phyloP scores from a whole-genome alignment of 495 filamentous ascomycete genomes.

The Tetracladium marchalianum region DNA sequence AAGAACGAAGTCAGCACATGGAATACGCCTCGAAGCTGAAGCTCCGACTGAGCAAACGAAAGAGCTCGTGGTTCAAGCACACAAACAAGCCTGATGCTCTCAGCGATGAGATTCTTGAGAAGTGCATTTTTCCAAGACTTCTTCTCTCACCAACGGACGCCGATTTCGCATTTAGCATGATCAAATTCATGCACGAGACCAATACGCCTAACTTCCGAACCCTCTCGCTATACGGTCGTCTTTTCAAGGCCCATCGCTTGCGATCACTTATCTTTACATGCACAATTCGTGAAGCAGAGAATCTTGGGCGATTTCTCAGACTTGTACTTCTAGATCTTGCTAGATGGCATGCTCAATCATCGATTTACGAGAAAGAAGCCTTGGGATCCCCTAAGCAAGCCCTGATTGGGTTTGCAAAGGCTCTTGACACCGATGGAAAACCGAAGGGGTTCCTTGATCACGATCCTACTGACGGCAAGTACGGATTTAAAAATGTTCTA shows the following conservation, averaged over 20 bases:
- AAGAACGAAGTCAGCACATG: constrained; percentile 62
- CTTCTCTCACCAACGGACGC: constrained; percentile 78
- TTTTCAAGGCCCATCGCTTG: constrained; percentile 74
- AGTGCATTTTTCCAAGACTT: constrained; percentile 82
- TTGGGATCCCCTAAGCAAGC: constrained; percentile 29
- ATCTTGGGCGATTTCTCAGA: constrained; percentile 79
- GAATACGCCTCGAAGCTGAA: constrained; percentile 52
- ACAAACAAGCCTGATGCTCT: constrained; percentile 54
- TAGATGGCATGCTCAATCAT: constrained; percentile 72
- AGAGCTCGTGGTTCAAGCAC: constrained; percentile 67
- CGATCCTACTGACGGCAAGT: constrained; percentile 66
- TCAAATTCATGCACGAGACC: constrained; percentile 73
- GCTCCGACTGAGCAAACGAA: constrained; percentile 61
- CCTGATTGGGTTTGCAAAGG: constrained; percentile 46
- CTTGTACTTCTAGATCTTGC: constrained; percentile 68
- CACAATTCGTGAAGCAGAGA: constrained; percentile 81
- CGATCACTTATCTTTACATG: constrained; percentile 76
- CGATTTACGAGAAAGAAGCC: constrained; percentile 70
- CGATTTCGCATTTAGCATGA: constrained; percentile 73
- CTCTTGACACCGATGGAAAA: constrained; percentile 53
- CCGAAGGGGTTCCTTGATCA: constrained; percentile 61
- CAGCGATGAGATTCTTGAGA: constrained; percentile 68
- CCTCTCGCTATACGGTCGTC: constrained; percentile 67
- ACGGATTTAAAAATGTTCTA: constrained; percentile 63
- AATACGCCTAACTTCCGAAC: constrained; percentile 82